phyloP scores from a whole-genome alignment of 495 filamentous ascomycete species.

The Penicillium coffeae region DNA sequence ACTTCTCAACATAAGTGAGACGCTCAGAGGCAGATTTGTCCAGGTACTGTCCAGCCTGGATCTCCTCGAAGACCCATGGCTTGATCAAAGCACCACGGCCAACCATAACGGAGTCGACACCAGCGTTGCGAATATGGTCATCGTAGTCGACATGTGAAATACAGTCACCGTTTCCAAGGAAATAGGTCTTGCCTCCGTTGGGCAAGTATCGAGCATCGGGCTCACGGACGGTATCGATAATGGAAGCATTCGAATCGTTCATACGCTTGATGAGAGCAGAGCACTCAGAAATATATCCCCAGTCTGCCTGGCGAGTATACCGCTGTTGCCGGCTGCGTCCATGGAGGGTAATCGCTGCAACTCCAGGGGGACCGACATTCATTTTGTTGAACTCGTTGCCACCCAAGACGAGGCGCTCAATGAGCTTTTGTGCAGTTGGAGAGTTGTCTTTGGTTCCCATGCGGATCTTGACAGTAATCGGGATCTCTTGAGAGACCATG shows the following conservation, averaged over 20 bases:
- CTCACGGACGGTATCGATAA: slow-evolving; percentile 72
- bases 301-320: slow-evolving; percentile 85
- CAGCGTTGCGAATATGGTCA: slow-evolving; percentile 66
- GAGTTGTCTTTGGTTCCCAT: slow-evolving; percentile 80
- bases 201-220: slow-evolving; percentile 64
- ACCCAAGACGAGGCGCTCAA: slow-evolving; percentile 78
- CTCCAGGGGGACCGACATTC: slow-evolving; percentile 66
- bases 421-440: slow-evolving; percentile 74
- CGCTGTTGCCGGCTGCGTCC: slow-evolving; percentile 90
- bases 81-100: slow-evolving; percentile 90
- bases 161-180: slow-evolving; percentile 94
- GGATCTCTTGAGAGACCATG: slow-evolving; percentile 76
- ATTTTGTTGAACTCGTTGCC: slow-evolving; percentile 59
- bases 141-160: slow-evolving; percentile 90
- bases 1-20: slow-evolving; percentile 79
- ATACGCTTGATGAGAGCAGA: slow-evolving; percentile 77
- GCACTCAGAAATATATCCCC: slow-evolving; percentile 88
- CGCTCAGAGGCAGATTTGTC: slow-evolving; percentile 91
- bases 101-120: slow-evolving; percentile 87
- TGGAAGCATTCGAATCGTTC: slow-evolving; percentile 56
- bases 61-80: slow-evolving; percentile 98
- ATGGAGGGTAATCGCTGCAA: slow-evolving; percentile 90
- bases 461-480: slow-evolving; percentile 89
- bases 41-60: slow-evolving; percentile 83
- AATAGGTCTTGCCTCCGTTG: slow-evolving; percentile 67